phyloP scores from a whole-genome alignment of 208 protist species.

The Acanthamoeba healyi region DNA sequence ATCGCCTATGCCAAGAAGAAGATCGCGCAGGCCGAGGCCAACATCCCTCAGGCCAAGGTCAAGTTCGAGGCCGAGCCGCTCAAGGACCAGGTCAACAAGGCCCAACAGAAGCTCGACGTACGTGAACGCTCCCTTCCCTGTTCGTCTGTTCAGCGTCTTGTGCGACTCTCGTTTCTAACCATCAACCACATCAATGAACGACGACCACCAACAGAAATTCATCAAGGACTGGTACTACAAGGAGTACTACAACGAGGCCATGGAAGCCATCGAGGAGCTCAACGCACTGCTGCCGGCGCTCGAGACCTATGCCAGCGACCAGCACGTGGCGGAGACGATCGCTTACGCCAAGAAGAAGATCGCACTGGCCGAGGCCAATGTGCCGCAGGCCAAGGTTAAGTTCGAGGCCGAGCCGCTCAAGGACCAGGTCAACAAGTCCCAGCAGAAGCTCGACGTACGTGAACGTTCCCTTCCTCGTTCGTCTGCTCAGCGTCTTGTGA shows the following conservation, averaged over 20 bases:
- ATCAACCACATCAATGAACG: not conserved
- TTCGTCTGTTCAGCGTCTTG: too few species aligned
- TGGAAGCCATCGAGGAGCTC: constrained; percentile 67
- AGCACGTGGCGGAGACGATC: constrained; percentile 7
- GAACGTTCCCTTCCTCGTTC: not conserved
- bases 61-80: constrained; percentile 70
- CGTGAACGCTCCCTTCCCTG: not conserved
- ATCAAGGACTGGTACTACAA: constrained; percentile 63
- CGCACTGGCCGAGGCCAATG: not conserved
- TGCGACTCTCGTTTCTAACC: not conserved
- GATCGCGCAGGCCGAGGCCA: constrained; percentile 1
- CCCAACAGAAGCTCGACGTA: constrained; percentile 37
- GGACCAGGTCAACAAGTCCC: constrained; percentile 10
- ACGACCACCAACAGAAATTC: constrained; percentile 67
- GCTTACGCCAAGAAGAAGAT: constrained; percentile 36
- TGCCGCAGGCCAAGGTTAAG: constrained; percentile 23
- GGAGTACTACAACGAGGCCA: constrained; percentile 58
- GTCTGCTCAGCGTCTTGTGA: not conserved
- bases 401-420: constrained; percentile 53
- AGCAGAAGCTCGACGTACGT: constrained; percentile 54
- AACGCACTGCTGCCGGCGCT: constrained; percentile 43
- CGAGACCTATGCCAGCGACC: constrained; percentile 9
- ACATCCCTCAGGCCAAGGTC: constrained; percentile 55
- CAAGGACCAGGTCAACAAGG: not conserved
- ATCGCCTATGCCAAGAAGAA: not conserved